A percentile compares a stretch with the other conserved stretches of the same genome.
Evolutionary conservation across 345 rosid genomes (phyloP).

Genomic region (Ailanthus altissimus): DNA sequence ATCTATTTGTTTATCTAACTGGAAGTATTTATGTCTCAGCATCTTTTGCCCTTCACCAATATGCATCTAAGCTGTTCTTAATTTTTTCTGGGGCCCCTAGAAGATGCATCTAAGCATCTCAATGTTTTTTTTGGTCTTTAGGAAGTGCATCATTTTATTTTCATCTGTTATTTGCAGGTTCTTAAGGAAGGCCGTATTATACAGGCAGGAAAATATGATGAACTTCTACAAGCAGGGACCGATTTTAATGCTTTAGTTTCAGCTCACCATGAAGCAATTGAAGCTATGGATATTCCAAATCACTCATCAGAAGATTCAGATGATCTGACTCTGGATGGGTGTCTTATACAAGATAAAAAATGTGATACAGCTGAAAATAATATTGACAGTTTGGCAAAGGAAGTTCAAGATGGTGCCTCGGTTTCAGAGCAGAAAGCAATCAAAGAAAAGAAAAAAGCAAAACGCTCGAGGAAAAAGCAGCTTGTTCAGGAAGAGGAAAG

Average conservation of each 20-base stretch:
- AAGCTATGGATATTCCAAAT: conserved; percentile 88
- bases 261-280: conserved; percentile 98
- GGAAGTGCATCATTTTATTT: neutral
- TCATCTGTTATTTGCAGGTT: conserved; percentile 55
- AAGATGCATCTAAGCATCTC: neutral
- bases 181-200: conserved; percentile 89
- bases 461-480: conserved; percentile 88
- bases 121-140: neutral
- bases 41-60: neutral
- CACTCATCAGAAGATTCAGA: conserved; percentile 92
- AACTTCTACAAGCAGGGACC: conserved; percentile 95
- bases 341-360: conserved; percentile 45
- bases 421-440: conserved; percentile 75
- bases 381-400: conserved; percentile 76
- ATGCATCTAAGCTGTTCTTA: conserved; percentile 5
- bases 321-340: conserved; percentile 44
- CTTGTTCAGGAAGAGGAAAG: conserved; percentile 99
- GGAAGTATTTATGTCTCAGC: neutral
- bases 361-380: conserved; percentile 55
- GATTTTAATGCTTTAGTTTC: conserved; percentile 91
- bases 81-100: neutral
- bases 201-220: conserved; percentile 97
- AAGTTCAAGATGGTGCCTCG: conserved; percentile 80
- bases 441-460: conserved; percentile 85
- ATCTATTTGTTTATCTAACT: neutral